Conservation (phyloP, 2,329 filamentous ascomycete genomes). For the Corinectria fuckeliana region DNA sequence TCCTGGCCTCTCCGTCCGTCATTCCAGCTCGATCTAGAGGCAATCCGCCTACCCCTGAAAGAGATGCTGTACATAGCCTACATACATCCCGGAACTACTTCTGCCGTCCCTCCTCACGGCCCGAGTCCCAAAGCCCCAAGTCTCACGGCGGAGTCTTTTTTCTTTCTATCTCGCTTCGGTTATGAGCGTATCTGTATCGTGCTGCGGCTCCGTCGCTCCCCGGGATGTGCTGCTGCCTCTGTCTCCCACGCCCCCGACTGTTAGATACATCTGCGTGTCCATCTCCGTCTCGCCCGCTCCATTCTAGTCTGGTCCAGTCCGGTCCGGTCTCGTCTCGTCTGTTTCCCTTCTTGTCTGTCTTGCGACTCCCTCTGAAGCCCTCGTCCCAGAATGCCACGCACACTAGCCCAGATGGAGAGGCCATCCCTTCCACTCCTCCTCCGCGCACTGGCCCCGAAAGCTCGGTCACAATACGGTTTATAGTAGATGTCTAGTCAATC, state of each 20-base stretch:
- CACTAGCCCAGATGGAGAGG: conserved; percentile 12
- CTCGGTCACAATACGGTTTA: neutral
- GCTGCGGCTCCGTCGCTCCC: neutral
- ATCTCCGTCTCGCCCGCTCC: too few species aligned
- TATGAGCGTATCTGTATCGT: neutral
- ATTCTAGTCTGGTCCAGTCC: neutral
- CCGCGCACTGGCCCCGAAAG: neutral
- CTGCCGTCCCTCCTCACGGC: neutral
- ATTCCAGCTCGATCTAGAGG: conserved; percentile 6
- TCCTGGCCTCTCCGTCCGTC: neutral
- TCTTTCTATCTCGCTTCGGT: neutral
- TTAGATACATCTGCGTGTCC: too few species aligned
- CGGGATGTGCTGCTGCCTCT: conserved; percentile 6
- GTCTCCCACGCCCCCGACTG: neutral
- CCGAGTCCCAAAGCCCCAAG: neutral
- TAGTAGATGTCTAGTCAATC: conserved; percentile 9
- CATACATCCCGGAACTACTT: neutral
- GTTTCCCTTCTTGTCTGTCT: neutral
- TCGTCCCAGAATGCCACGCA: conserved; percentile 12
- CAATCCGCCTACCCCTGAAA: neutral
- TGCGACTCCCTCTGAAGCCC: conserved; percentile 1
- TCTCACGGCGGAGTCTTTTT: neutral
- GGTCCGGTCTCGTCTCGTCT: neutral
- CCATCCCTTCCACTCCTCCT: neutral
- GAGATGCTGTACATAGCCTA: too few species aligned